A percentile compares a stretch with the other conserved stretches of the same genome.
Conservation (phyloP, 148 eudicot species). For the Spergularia bocconei region DNA sequence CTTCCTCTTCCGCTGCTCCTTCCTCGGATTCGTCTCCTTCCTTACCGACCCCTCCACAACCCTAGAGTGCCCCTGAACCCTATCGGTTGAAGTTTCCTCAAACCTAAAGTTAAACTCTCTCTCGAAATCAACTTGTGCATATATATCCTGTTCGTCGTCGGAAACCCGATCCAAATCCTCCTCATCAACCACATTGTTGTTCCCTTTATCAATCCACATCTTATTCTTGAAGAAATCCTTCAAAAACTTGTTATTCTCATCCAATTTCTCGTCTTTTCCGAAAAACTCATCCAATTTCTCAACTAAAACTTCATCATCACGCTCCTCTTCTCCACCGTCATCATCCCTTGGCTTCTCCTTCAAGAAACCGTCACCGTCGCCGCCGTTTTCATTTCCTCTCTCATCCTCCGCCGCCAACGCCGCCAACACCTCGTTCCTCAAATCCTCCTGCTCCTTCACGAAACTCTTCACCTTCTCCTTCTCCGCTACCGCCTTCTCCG, state of each 20-base stretch:
- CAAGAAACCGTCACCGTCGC: slow-evolving; percentile 36
- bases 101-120: slow-evolving; percentile 72
- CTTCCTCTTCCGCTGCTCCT: slow-evolving; percentile 78
- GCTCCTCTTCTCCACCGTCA: slow-evolving; percentile 37
- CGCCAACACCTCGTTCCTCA: slow-evolving; percentile 43
- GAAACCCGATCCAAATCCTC: slow-evolving; percentile 35
- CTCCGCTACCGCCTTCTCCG: slow-evolving; percentile 25
- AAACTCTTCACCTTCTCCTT: slow-evolving; percentile 39
- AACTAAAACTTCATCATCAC: slow-evolving; percentile 36
- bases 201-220: slow-evolving; percentile 66
- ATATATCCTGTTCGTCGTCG: slow-evolving; percentile 77
- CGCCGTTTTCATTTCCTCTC: slow-evolving; percentile 36
- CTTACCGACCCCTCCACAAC: slow-evolving; percentile 77
- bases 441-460: slow-evolving; percentile 64
- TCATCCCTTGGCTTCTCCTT: slow-evolving; percentile 36
- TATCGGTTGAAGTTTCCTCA: slow-evolving; percentile 74
- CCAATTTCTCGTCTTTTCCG: slow-evolving; percentile 67
- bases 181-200: slow-evolving; percentile 21
- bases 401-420: slow-evolving; percentile 45
- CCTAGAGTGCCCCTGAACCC: slow-evolving; percentile 72
- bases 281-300: slow-evolving; percentile 70
- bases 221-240: slow-evolving; percentile 67
- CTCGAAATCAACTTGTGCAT: slow-evolving; percentile 84
- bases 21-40: slow-evolving; percentile 76
- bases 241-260: slow-evolving; percentile 59